Base-by-base conservation (phyloP, 2,329 filamentous ascomycete species). In the Neonectria coccinea region DNA sequence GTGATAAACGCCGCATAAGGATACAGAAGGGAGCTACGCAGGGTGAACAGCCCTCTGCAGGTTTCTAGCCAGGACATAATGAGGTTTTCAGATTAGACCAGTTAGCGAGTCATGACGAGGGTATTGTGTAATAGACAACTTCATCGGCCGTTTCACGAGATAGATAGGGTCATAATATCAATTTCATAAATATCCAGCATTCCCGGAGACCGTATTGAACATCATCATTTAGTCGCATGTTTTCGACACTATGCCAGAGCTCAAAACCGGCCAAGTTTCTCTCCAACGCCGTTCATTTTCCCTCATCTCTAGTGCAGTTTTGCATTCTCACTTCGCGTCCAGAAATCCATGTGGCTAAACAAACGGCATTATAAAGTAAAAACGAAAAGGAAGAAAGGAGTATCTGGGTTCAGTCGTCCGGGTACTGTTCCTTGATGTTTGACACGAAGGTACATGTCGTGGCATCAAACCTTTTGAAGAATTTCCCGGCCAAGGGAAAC, bases 381-480 rank as follows among this genome's bases (percentile, higher is more conserved):
- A 25, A n/a, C 25, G n/a, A 55, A 36, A 45, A 6, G 25, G 53
- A 50, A 27, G 31, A 45, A 20, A 50, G 18, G n/a, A 44, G 39
- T 16, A 51, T 9, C 12, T 27, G 16, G 31, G 18, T 25, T 75
- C 68, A 97, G 79, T 97, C 93, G 75, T 97, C 91, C 1, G 95
- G 95, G 78, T 94, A 97, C 74, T 94, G 89, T 71, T 97, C 92
- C 70, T 80, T 79, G 33, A 87, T 75, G 77, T 97, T 98, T 71
- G 93, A 97, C 33, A 97, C 85, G 80, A 98, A 99, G 4, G 80
- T 83, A 69, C 88, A 88, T 0, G 79, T 83, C 36, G 81, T 81
- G 5, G 77, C 74, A 78, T 97, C 92, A 84, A 94, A 98, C 45
- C 93, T 85, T 78, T 93, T 97, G 78, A 99, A 98, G 78, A 92